These are phyloP conservation scores for Fragaria nilgerrensis DNA, from an alignment of 306 rosid genomes.

Conservation along the genomic window DNA sequence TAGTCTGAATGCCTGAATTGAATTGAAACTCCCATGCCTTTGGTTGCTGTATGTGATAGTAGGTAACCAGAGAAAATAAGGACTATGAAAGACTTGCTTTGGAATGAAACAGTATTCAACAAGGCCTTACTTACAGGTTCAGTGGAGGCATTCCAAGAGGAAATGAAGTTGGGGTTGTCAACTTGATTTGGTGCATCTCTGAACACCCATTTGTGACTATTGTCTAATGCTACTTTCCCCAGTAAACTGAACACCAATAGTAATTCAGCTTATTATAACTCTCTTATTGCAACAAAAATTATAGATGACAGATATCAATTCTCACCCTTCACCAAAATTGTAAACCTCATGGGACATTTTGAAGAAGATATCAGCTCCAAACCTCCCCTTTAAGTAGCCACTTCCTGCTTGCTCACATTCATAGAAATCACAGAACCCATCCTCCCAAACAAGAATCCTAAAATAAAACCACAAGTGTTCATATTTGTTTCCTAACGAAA, in stretches of 20 bases:
- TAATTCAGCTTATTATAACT: background rate
- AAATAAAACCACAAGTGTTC: background rate
- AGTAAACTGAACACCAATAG: constrained; percentile 46
- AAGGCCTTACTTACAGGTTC: constrained; percentile 52
- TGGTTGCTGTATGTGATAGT: constrained; percentile 56
- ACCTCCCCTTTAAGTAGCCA: constrained; percentile 48
- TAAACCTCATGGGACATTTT: constrained; percentile 98
- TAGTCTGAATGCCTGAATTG: constrained; percentile 83
- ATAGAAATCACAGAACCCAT: constrained; percentile 81
- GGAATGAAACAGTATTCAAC: background rate
- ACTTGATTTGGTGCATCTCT: constrained; percentile 52
- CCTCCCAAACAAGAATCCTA: constrained; percentile 98
- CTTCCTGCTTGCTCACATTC: constrained; percentile 66
- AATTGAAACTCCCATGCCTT: constrained; percentile 84
- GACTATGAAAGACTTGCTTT: background rate
- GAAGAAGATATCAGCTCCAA: constrained; percentile 88
- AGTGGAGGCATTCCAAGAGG: constrained; percentile 71
- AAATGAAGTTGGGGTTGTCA: constrained; percentile 52
- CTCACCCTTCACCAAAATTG: constrained; percentile 94
- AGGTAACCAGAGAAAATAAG: background rate
- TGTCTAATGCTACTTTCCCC: constrained; percentile 86
- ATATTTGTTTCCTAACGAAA: background rate
- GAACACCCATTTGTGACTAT: constrained; percentile 83
- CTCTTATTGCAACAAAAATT: background rate
- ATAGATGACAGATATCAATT: background rate